Base-by-base conservation (phyloP, 768 basidiomycete genomes). In the Pleurotus cornucopiae region DNA sequence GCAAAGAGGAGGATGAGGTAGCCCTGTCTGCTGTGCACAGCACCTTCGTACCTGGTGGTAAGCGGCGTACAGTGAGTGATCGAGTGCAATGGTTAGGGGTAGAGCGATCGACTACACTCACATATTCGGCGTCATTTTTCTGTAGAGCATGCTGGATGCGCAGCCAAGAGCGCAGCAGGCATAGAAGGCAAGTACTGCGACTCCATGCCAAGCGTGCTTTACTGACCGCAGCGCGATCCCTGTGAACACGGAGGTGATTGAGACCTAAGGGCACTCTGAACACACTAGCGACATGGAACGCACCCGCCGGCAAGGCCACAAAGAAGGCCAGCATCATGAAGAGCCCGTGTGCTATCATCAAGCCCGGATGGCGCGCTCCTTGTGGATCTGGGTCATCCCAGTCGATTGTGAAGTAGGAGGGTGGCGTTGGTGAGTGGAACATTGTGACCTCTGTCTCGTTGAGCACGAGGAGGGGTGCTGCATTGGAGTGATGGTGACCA, bases 351-450 rank as follows among this genome's bases (percentile, higher is more conserved):
- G 84, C 66, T 41, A 79, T 72, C 75, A 95, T 91, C 57, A 94
- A 71, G 12, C 77, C 80, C n/a, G 85, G 84, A 67, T 87, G 80
- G 38, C 83, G 77, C 21, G 71, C 59, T 26, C 73, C 69, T 18
- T 69, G 69, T 6, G 69, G 65, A 55, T 75, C 79, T 5, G 66
- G 68, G 48, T 79, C 76, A 37, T 88, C 84, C 66, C 85, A 80
- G 68, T 95, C 94, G 60, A 88, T 80, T 12, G 88, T 85, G 69
- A 84, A 92, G 69, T 93, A 96, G 2, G 91, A 93, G 0, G 86
- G 83, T 0, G 89, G 89, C 0, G 87, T 89, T 0, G 85, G 84
- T 0, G 74, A 66, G 66, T 94, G 91, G 55, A 73, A 70, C 60
- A 81, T 66, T 30, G 82, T 73, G 47, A 94, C 71, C 54, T 88